Percentiles rank a stretch among this genome's conserved stretches.
These are phyloP conservation scores for Pyrenula massariospora DNA, from an alignment of 495 filamentous ascomycete genomes.

Conservation along the genomic window DNA sequence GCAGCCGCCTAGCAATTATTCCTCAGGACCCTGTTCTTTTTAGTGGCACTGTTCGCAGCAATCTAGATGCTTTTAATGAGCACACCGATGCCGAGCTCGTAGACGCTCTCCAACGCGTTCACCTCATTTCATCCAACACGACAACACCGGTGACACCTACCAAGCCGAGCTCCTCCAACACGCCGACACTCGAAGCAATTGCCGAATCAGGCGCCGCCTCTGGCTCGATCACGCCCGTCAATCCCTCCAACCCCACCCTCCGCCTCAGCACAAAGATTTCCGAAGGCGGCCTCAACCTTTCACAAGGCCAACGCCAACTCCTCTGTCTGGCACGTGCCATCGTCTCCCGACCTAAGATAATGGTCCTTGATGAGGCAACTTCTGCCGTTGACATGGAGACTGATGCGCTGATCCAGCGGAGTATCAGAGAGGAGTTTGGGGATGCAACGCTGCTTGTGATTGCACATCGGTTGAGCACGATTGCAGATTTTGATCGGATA, in stretches of 20 bases:
- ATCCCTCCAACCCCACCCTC: constrained; percentile 44
- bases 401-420: constrained; percentile 70
- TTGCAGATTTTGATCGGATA: constrained; percentile 77
- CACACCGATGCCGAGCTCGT: constrained; percentile 59
- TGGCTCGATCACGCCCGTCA: constrained; percentile 7
- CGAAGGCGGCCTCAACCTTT: constrained; percentile 70
- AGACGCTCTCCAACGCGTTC: constrained; percentile 65
- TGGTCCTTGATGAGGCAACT: constrained; percentile 87
- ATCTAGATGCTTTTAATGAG: constrained; percentile 71
- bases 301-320: constrained; percentile 80
- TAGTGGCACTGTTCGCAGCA: constrained; percentile 70
- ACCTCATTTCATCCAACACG: constrained; percentile 42
- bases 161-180: constrained; percentile 10
- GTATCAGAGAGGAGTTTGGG: constrained; percentile 67
- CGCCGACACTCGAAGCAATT: neutral
- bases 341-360: constrained; percentile 64
- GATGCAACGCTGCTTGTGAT: constrained; percentile 74
- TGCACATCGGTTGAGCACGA: constrained; percentile 76
- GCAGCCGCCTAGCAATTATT: constrained; percentile 70
- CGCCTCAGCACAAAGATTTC: constrained; percentile 51
- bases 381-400: constrained; percentile 82
- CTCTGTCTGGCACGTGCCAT: constrained; percentile 83
- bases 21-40: constrained; percentile 83
- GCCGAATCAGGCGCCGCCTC: constrained; percentile 15
- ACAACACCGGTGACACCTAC: constrained; percentile 19